Evolutionary conservation across 345 rosid species (phyloP).

Genomic region (Pugionium cornutum): DNA sequence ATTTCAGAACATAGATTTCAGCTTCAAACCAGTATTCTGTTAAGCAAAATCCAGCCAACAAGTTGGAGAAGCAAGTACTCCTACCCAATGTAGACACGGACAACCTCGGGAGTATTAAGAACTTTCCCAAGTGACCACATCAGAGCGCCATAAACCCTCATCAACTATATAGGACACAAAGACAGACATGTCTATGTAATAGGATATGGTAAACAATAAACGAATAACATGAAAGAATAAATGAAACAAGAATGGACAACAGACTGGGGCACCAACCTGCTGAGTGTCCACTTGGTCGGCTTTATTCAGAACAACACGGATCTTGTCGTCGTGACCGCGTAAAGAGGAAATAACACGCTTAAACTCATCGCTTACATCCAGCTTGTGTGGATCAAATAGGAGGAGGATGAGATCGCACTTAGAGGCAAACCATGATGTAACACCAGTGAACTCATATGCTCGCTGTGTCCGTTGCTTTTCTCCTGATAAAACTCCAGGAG

Average conservation of each 20-base stretch:
- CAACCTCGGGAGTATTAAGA: slow-evolving; percentile 89
- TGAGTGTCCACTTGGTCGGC: slow-evolving; percentile 97
- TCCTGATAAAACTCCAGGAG: slow-evolving; percentile 94
- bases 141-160: slow-evolving; percentile 98
- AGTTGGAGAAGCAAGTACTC: slow-evolving; percentile 15
- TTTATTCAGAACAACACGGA: slow-evolving; percentile 91
- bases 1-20: slow-evolving; percentile 19
- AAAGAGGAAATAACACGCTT: slow-evolving; percentile 90
- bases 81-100: slow-evolving; percentile 94
- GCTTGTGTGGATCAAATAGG: slow-evolving; percentile 94
- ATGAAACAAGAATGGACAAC: slow-evolving; percentile 6
- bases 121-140: slow-evolving; percentile 99
- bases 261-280: slow-evolving; percentile 50
- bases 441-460: slow-evolving; percentile 90
- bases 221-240: background rate
- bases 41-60: slow-evolving; percentile 8
- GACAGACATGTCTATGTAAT: slow-evolving; percentile 6
- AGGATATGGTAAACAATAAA: slow-evolving; percentile 13
- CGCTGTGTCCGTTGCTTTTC: slow-evolving; percentile 92
- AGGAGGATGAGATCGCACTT: slow-evolving; percentile 96
- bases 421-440: slow-evolving; percentile 97
- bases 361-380: slow-evolving; percentile 95
- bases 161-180: slow-evolving; percentile 53
- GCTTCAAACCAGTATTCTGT: slow-evolving; percentile 13
- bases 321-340: slow-evolving; percentile 96